Conservation (phyloP, 495 filamentous ascomycete species). For the Neurospora sp. region DNA sequence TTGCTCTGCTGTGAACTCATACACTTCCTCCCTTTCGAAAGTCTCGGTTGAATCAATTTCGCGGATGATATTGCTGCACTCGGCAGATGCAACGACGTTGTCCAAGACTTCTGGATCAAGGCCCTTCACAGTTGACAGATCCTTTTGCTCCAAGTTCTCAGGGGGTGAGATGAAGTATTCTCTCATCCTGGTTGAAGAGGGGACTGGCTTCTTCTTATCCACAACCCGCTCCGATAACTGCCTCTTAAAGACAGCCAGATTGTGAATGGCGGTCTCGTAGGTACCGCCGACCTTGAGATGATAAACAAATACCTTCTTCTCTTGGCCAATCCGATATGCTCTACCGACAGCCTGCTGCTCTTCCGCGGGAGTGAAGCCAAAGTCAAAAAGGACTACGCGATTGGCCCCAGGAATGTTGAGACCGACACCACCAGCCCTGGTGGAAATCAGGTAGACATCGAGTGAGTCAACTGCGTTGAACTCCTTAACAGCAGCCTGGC, state of each 20-base stretch:
- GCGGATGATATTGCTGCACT: constrained; percentile 16
- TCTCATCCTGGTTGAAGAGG: constrained; percentile 39
- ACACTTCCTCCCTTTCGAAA: constrained; percentile 36
- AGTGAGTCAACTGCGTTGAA: constrained; percentile 48
- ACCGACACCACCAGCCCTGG: constrained; percentile 68
- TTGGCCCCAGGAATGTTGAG: constrained; percentile 82
- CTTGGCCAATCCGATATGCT: constrained; percentile 79
- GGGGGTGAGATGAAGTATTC: constrained; percentile 52
- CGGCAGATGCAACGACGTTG: constrained; percentile 38
- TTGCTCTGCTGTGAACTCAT: constrained; percentile 29
- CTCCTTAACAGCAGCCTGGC: constrained; percentile 50
- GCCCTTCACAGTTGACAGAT: constrained; percentile 43
- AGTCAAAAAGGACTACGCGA: constrained; percentile 81
- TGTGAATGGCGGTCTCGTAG: constrained; percentile 62
- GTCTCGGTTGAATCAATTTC: constrained; percentile 32
- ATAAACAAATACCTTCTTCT: constrained; percentile 78
- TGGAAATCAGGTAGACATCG: constrained; percentile 70
- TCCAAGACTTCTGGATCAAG: constrained; percentile 63
- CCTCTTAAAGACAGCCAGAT: constrained; percentile 66
- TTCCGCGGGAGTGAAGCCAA: constrained; percentile 65
- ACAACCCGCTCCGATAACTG: constrained; percentile 71
- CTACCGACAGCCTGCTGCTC: constrained; percentile 87
- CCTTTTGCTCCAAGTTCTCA: constrained; percentile 34
- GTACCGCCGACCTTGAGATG: constrained; percentile 73
- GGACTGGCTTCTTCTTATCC: constrained; percentile 66